Percentiles rank a stretch among this genome's conserved stretches.
These are phyloP conservation scores for Cinchona pubescens DNA, from an alignment of 257 asterid species.

Conservation along the genomic window DNA sequence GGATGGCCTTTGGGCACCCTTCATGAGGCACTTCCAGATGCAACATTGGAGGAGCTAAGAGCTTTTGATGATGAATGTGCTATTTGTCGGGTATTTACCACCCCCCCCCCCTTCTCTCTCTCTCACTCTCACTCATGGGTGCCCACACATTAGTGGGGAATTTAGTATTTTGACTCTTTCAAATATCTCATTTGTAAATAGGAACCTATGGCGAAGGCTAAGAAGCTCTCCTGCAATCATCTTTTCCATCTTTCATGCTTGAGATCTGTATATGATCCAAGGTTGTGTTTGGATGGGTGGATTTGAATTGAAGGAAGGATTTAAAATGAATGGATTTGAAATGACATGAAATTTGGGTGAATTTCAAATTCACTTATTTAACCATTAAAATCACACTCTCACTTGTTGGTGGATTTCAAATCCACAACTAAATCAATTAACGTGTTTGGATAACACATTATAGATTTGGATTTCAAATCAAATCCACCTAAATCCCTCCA, in stretches of 20 bases:
- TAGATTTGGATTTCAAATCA: too few species aligned
- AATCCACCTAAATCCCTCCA: too few species aligned
- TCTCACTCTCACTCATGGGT: not conserved
- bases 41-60: constrained; percentile 73
- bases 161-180: constrained; percentile 22
- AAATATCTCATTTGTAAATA: constrained; percentile 35
- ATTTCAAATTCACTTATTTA: too few species aligned
- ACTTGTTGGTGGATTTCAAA: too few species aligned
- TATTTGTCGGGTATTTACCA: constrained; percentile 73
- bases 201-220: constrained; percentile 98
- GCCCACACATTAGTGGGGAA: not conserved
- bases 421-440: too few species aligned
- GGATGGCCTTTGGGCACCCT: constrained; percentile 79
- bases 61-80: constrained; percentile 94
- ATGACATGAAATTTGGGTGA: too few species aligned
- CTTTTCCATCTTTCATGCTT: constrained; percentile 90
- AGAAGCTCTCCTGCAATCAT: constrained; percentile 86
- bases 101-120: constrained; percentile 11
- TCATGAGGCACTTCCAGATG: constrained; percentile 94
- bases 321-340: too few species aligned
- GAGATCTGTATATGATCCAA: constrained; percentile 76
- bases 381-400: too few species aligned
- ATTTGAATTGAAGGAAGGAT: too few species aligned
- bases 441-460: too few species aligned
- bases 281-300: too few species aligned